Percentiles rank a stretch among this genome's conserved stretches.
Conservation (phyloP, 2,329 filamentous ascomycete genomes). For the Colletotrichum orchidophilum region DNA sequence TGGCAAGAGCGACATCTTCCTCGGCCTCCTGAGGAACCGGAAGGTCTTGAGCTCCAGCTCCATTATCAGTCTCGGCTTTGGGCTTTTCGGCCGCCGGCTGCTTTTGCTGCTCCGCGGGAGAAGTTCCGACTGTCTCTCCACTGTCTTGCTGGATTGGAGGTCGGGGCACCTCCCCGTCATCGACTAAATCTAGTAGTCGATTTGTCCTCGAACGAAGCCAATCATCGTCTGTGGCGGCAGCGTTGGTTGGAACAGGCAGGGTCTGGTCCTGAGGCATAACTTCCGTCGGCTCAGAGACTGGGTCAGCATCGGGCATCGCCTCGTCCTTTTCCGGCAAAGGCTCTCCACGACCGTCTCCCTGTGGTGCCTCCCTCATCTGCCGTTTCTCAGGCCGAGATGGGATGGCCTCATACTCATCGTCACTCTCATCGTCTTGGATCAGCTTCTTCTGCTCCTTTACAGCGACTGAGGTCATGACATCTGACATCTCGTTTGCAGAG, state of each 20-base stretch:
- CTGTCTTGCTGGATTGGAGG: slow-evolving; percentile 35
- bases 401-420: slow-evolving; percentile 78
- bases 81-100: slow-evolving; percentile 29
- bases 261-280: slow-evolving; percentile 26
- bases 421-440: slow-evolving; percentile 66
- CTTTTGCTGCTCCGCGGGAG: slow-evolving; percentile 6
- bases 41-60: slow-evolving; percentile 39
- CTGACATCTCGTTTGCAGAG: slow-evolving; percentile 36
- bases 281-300: not conserved
- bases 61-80: slow-evolving; percentile 36
- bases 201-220: slow-evolving; percentile 93
- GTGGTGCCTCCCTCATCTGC: slow-evolving; percentile 38
- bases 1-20: slow-evolving; percentile 59
- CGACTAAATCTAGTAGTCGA: slow-evolving; percentile 83
- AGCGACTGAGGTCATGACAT: slow-evolving; percentile 27
- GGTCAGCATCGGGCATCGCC: slow-evolving; percentile 18
- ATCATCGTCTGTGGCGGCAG: slow-evolving; percentile 77
- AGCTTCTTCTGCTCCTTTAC: slow-evolving; percentile 42
- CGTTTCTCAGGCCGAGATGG: slow-evolving; percentile 62
- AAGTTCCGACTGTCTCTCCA: slow-evolving; percentile 25
- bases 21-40: slow-evolving; percentile 39
- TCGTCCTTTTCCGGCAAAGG: slow-evolving; percentile 32
- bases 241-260: not conserved
- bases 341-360: slow-evolving; percentile 22
- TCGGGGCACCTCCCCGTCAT: slow-evolving; percentile 68